Percentiles rank a stretch among this genome's conserved stretches.
These are phyloP conservation scores for Phoma sp. DNA, from an alignment of 2,329 filamentous ascomycete genomes.

Conservation along the genomic window DNA sequence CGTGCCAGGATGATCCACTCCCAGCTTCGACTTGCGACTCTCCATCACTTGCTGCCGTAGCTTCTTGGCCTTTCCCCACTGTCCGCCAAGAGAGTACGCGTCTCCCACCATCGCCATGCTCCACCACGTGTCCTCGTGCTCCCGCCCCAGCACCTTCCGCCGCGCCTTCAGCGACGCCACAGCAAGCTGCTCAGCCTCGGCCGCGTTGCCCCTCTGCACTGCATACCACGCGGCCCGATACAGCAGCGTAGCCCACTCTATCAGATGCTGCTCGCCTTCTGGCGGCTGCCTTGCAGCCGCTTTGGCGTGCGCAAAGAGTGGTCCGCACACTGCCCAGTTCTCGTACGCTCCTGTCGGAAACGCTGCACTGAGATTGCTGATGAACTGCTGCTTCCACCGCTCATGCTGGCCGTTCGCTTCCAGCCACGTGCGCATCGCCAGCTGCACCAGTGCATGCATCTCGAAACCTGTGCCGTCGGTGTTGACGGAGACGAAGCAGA, in stretches of 20 bases:
- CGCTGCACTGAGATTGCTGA: slow-evolving; percentile 32
- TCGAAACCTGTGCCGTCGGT: slow-evolving; percentile 25
- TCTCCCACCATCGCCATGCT: too few relatives aligned
- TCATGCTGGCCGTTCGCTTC: slow-evolving; percentile 27
- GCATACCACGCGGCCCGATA: slow-evolving; percentile 17
- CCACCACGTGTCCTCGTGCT: neutral
- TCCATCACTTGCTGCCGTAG: too few relatives aligned
- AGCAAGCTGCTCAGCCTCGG: neutral
- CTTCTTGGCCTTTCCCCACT: too few relatives aligned
- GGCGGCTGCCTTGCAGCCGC: slow-evolving; percentile 6
- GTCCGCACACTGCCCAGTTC: slow-evolving; percentile 41
- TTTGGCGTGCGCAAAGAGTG: slow-evolving; percentile 42
- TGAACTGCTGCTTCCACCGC: slow-evolving; percentile 38
- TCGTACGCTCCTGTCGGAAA: slow-evolving; percentile 37
- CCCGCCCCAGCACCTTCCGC: neutral
- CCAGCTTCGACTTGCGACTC: too few relatives aligned
- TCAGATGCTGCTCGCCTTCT: neutral
- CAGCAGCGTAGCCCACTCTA: slow-evolving; percentile 8
- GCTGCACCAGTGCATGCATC: slow-evolving; percentile 52
- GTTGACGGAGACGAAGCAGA: slow-evolving; percentile 45
- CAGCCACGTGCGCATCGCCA: slow-evolving; percentile 34
- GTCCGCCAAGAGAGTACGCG: too few relatives aligned
- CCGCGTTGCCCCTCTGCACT: neutral
- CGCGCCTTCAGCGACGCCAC: neutral
- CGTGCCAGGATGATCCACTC: too few relatives aligned